phyloP scores from a whole-genome alignment of 2,329 filamentous ascomycete genomes.

The Elsinoe arachidis region DNA sequence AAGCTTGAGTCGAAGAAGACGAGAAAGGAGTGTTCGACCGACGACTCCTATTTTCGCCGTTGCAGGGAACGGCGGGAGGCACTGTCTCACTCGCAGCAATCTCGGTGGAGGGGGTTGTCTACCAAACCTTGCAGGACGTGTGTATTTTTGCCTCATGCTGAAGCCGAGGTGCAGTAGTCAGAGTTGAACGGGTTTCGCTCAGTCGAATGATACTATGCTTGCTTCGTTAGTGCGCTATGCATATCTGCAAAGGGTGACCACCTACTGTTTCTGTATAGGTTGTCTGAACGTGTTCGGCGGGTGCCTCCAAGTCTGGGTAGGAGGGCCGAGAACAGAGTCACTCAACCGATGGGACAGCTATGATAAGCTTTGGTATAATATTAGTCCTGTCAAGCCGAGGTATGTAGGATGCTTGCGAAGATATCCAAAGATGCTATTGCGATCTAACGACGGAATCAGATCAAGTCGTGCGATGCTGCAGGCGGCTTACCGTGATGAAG shows the following conservation, averaged over 20 bases:
- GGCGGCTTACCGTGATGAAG: no score
- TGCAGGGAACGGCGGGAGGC: neutral
- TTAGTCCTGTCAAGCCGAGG: neutral
- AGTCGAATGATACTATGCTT: neutral
- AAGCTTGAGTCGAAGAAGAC: neutral
- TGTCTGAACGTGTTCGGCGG: neutral
- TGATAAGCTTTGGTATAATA: neutral
- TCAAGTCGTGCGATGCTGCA: no score
- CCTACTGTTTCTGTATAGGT: neutral
- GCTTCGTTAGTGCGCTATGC: neutral
- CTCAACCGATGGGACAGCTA: neutral
- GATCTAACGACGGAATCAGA: no score
- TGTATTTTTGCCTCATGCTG: no score
- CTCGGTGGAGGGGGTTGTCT: neutral
- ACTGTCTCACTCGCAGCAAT: conserved; percentile 2
- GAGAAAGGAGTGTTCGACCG: neutral
- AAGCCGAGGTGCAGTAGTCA: no score
- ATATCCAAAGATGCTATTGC: neutral
- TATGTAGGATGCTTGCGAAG: neutral
- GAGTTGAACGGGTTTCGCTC: neutral
- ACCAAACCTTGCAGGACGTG: no score
- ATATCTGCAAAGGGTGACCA: neutral
- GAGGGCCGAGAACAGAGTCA: neutral
- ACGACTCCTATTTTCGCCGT: neutral
- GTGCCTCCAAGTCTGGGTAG: neutral